Evolutionary conservation across 2,329 filamentous ascomycete genomes (phyloP).

Genomic region (Colletotrichum tofieldiae): DNA sequence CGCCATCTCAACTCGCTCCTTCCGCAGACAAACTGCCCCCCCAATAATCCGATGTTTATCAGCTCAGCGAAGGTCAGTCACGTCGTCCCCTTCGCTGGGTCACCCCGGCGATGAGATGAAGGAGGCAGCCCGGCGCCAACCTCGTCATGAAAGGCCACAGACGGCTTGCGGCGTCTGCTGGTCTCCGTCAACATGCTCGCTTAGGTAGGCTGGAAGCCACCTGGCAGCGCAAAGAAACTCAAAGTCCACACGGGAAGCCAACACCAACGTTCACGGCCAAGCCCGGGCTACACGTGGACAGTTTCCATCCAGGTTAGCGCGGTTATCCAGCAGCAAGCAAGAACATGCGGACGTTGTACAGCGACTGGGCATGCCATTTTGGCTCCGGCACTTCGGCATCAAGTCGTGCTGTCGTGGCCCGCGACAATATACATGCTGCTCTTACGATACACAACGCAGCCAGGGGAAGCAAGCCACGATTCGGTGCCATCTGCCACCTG

Average conservation of each 20-base stretch:
- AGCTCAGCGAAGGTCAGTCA: slow-evolving; percentile 15
- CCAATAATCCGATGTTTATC: slow-evolving; percentile 29
- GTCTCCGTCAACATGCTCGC: not conserved
- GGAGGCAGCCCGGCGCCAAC: slow-evolving; percentile 5
- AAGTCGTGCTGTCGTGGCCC: slow-evolving; percentile 14
- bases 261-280: slow-evolving; percentile 19
- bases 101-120: not conserved
- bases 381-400: slow-evolving; percentile 2
- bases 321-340: slow-evolving; percentile 4
- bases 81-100: not conserved
- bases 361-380: not conserved
- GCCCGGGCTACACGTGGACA: slow-evolving; percentile 6
- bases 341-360: slow-evolving; percentile 21
- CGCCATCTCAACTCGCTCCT: not conserved
- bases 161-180: not conserved
- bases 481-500: not conserved
- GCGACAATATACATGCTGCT: slow-evolving; percentile 20
- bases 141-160: not conserved
- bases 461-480: slow-evolving; percentile 28
- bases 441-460: slow-evolving; percentile 6
- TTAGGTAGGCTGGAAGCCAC: slow-evolving; percentile 4
- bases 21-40: not conserved
- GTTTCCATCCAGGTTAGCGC: slow-evolving; percentile 4
- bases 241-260: not conserved
- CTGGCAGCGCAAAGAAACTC: slow-evolving; percentile 15